These are phyloP conservation scores for Pyronema domesticum DNA, from an alignment of 495 filamentous ascomycete species.

Conservation along the genomic window DNA sequence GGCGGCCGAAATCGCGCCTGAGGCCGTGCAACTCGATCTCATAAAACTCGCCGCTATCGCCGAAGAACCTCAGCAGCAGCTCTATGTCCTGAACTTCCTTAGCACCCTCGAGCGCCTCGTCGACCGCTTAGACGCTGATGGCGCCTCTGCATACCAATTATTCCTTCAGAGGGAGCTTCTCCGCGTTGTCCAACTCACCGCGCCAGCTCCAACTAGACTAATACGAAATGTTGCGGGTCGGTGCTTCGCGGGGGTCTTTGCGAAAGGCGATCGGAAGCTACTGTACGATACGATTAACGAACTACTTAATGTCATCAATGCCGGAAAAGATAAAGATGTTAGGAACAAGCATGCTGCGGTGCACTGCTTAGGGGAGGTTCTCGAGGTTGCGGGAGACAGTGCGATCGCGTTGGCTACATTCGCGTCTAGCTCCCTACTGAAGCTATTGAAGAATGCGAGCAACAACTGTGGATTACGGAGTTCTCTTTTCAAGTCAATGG, in stretches of 20 bases:
- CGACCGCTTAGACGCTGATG: slow-evolving; percentile 50
- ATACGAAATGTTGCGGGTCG: slow-evolving; percentile 74
- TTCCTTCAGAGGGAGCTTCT: slow-evolving; percentile 80
- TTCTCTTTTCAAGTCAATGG: slow-evolving; percentile 62
- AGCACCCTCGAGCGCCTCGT: slow-evolving; percentile 69
- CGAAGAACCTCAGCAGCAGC: slow-evolving; percentile 80
- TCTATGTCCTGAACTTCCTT: slow-evolving; percentile 79
- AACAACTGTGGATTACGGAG: slow-evolving; percentile 64
- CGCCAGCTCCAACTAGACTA: slow-evolving; percentile 71
- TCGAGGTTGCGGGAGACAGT: slow-evolving; percentile 77
- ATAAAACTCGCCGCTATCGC: slow-evolving; percentile 74
- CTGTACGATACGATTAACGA: slow-evolving; percentile 92
- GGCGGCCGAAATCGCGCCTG: slow-evolving; percentile 10
- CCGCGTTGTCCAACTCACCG: slow-evolving; percentile 70
- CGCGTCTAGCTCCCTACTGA: slow-evolving; percentile 50
- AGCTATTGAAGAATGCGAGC: slow-evolving; percentile 61
- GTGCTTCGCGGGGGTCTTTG: slow-evolving; percentile 68
- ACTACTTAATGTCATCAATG: slow-evolving; percentile 53
- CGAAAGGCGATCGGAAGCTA: slow-evolving; percentile 73
- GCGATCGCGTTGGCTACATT: slow-evolving; percentile 69
- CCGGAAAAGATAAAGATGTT: slow-evolving; percentile 68
- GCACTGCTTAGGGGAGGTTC: slow-evolving; percentile 75
- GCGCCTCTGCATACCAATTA: slow-evolving; percentile 70
- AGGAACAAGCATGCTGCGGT: slow-evolving; percentile 51
- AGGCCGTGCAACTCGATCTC: slow-evolving; percentile 53